These are phyloP conservation scores for Linnemannia zychae DNA, from an alignment of 192 early-diverging fungal species.

Conservation along the genomic window DNA sequence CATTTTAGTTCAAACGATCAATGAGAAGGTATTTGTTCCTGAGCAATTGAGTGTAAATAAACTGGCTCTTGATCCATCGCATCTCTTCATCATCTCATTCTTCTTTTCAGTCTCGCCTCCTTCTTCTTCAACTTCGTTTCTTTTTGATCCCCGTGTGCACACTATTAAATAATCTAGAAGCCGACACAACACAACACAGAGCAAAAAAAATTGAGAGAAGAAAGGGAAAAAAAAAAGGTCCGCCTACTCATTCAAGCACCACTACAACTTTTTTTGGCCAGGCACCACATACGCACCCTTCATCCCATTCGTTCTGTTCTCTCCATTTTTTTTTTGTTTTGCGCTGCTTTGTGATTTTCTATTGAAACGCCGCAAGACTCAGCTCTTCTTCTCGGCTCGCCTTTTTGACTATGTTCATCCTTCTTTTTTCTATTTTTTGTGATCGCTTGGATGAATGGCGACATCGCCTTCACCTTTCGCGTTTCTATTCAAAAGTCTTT, in stretches of 20 bases:
- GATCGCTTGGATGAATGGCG: neutral
- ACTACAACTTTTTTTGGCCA: neutral
- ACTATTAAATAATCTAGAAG: neutral
- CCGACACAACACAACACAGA: neutral
- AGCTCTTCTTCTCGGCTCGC: neutral
- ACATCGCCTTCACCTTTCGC: conserved; percentile 5
- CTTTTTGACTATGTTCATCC: neutral
- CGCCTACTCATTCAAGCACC: neutral
- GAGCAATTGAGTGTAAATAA: no score
- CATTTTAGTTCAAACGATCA: no score
- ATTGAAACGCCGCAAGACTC: conserved; percentile 9
- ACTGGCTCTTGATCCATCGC: neutral
- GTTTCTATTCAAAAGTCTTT: neutral
- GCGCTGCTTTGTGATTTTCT: neutral
- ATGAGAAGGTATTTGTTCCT: neutral
- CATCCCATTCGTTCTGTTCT: neutral
- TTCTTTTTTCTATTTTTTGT: neutral
- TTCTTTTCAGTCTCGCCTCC: neutral
- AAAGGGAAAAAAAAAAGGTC: neutral
- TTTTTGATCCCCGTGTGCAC: neutral
- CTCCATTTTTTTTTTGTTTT: neutral
- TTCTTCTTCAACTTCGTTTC: no score
- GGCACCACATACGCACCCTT: neutral
- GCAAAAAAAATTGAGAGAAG: neutral
- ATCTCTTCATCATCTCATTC: neutral